A percentile compares a stretch with the other conserved stretches of the same genome.
Evolutionary conservation across 2,329 filamentous ascomycete species (phyloP).

Genomic region (Aureobasidium mangrovei): DNA sequence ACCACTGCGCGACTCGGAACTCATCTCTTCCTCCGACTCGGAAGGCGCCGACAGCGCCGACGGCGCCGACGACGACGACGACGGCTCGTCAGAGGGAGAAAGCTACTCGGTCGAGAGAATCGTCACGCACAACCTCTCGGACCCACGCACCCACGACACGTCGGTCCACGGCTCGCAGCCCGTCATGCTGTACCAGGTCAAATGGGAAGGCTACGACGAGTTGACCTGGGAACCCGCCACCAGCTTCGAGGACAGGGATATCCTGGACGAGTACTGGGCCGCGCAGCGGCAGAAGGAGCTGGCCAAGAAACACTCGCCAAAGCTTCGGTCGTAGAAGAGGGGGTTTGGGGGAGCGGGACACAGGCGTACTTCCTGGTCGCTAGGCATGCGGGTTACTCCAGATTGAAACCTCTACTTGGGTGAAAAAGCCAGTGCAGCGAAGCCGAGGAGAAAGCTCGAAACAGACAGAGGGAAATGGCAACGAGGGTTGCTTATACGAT

Average conservation of each 20-base stretch:
- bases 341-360: no score
- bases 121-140: conserved; percentile 23
- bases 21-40: background rate
- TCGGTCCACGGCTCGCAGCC: conserved; percentile 19
- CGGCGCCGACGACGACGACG: conserved; percentile 12
- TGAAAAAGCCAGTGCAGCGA: no score
- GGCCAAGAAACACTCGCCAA: no score
- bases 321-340: no score
- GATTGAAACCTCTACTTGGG: no score
- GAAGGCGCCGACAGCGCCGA: conserved; percentile 10
- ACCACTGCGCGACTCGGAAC: background rate
- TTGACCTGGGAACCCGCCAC: conserved; percentile 27
- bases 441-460: no score
- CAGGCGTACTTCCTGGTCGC: no score
- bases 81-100: background rate
- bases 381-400: no score
- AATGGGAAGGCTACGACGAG: conserved; percentile 26
- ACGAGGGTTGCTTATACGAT: no score
- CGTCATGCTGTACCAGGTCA: conserved; percentile 27
- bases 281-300: background rate
- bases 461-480: no score
- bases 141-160: conserved; percentile 23
- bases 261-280: conserved; percentile 22
- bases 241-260: conserved; percentile 23
- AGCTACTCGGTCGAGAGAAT: conserved; percentile 24